Percentiles rank a stretch among this genome's conserved stretches.
These are phyloP conservation scores for Suillus ampliporus DNA, from an alignment of 768 basidiomycete genomes.

Conservation along the genomic window DNA sequence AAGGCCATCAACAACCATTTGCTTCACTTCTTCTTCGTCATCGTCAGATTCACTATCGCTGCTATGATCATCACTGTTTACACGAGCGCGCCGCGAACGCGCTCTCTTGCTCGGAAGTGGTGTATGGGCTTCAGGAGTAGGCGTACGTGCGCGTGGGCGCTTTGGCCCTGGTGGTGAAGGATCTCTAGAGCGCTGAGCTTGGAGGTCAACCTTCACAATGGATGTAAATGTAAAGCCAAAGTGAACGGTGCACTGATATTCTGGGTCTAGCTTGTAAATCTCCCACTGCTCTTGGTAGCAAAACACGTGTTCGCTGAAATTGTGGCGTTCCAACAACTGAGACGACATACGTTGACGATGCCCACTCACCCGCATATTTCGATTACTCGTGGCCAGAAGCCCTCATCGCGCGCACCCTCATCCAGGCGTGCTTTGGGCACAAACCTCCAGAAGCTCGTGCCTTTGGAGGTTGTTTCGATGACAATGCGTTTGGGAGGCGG, in stretches of 20 bases:
- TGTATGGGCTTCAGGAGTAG: constrained; percentile 29
- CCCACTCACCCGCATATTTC: constrained; percentile 71
- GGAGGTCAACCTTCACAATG: constrained; percentile 25
- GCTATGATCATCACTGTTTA: constrained; percentile 22
- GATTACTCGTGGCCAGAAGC: constrained; percentile 70
- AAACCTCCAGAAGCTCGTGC: constrained; percentile 72
- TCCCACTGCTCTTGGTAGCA: constrained; percentile 85
- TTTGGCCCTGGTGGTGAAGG: constrained; percentile 26
- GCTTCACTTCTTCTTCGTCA: constrained; percentile 54
- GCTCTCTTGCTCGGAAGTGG: constrained; percentile 29
- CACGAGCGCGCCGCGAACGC: constrained; percentile 20
- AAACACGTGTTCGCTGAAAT: constrained; percentile 50
- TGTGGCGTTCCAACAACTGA: constrained; percentile 17
- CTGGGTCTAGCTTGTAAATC: constrained; percentile 79
- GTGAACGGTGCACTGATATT: constrained; percentile 69
- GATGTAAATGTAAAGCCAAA: constrained; percentile 42
- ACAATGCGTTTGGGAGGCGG: constrained; percentile 74
- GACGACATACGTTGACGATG: not conserved
- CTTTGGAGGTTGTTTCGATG: constrained; percentile 65
- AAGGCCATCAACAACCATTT: constrained; percentile 51
- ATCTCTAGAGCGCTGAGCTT: constrained; percentile 15
- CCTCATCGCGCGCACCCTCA: constrained; percentile 66
- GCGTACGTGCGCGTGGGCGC: constrained; percentile 34
- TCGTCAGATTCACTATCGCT: constrained; percentile 34
- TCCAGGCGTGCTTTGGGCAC: constrained; percentile 71